Conservation (phyloP, 768 basidiomycete genomes). For the Rhodotorula babjevae region DNA sequence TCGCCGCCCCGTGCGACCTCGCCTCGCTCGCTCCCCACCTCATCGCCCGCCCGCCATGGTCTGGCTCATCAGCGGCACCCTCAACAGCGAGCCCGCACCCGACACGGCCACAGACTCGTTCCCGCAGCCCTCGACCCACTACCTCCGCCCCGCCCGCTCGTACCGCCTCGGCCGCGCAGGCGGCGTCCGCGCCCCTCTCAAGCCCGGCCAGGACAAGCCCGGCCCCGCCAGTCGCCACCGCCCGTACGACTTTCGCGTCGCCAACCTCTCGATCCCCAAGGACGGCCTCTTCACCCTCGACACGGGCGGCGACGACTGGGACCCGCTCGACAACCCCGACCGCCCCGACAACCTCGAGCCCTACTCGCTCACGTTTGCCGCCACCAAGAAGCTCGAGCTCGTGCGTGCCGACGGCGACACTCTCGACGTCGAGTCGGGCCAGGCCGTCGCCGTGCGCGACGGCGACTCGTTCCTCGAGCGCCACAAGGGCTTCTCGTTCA, state of each 20-base stretch:
- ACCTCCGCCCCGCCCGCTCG: constrained; percentile 11
- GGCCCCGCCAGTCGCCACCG: not conserved
- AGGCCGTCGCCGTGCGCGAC: not conserved
- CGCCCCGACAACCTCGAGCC: constrained; percentile 5
- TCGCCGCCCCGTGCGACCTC: too few relatives aligned
- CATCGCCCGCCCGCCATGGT: constrained; percentile 6
- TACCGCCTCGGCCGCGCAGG: constrained; percentile 29
- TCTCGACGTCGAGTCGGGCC: not conserved
- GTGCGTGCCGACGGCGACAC: not conserved
- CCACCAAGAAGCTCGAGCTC: not conserved
- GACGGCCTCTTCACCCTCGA: constrained; percentile 19
- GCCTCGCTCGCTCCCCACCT: not conserved
- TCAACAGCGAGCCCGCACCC: not conserved
- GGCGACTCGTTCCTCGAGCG: constrained; percentile 11
- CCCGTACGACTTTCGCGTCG: constrained; percentile 28
- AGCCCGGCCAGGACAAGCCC: not conserved
- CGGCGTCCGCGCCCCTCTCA: not conserved
- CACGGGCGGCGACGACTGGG: constrained; percentile 11
- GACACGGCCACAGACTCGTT: not conserved
- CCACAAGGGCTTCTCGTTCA: constrained; percentile 19
- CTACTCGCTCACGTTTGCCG: constrained; percentile 20
- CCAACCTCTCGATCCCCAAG: constrained; percentile 10
- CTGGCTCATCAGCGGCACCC: constrained; percentile 23
- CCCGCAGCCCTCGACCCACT: not conserved
- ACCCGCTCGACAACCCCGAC: constrained; percentile 14